phyloP scores from a whole-genome alignment of 257 asterid genomes.

The Capsicum pubescens region DNA sequence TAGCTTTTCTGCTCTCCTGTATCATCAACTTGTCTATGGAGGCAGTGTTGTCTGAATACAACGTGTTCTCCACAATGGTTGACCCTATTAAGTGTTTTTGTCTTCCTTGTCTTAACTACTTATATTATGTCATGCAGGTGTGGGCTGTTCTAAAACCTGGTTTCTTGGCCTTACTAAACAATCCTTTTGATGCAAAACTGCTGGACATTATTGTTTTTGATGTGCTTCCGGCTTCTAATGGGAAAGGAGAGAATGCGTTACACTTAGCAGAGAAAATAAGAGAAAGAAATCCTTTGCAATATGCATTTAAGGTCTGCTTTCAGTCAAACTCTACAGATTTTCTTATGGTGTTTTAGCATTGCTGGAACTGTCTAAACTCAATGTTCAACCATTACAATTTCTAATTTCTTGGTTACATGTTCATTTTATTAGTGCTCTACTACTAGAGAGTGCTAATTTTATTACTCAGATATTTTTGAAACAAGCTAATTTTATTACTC shows the following conservation, averaged over 20 bases:
- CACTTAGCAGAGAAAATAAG: slow-evolving; percentile 60
- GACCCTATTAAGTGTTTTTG: background rate
- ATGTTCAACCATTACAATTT: background rate
- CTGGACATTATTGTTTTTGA: slow-evolving; percentile 80
- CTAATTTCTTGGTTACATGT: background rate
- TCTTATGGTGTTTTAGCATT: slow-evolving; percentile 19
- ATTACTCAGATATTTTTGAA: background rate
- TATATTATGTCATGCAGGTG: slow-evolving; percentile 54
- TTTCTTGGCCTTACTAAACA: slow-evolving; percentile 82
- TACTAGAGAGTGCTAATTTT: background rate
- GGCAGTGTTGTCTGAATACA: background rate
- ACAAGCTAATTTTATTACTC: background rate
- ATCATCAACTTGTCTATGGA: slow-evolving; percentile 2
- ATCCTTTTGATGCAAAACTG: slow-evolving; percentile 73
- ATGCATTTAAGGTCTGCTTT: slow-evolving; percentile 73
- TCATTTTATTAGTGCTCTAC: slow-evolving; percentile 3
- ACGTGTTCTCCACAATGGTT: slow-evolving; percentile 15
- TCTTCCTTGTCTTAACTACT: background rate
- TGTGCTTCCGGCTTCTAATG: slow-evolving; percentile 56
- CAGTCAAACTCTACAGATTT: background rate
- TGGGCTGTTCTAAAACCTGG: slow-evolving; percentile 96
- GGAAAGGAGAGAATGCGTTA: slow-evolving; percentile 53
- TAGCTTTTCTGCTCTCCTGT: background rate
- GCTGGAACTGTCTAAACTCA: slow-evolving; percentile 7
- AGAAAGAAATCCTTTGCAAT: slow-evolving; percentile 72